Evolutionary conservation across 257 asterid genomes (phyloP), one percentile per base, ranked within the genome.

Genomic region (Cinchona pubescens): DNA sequence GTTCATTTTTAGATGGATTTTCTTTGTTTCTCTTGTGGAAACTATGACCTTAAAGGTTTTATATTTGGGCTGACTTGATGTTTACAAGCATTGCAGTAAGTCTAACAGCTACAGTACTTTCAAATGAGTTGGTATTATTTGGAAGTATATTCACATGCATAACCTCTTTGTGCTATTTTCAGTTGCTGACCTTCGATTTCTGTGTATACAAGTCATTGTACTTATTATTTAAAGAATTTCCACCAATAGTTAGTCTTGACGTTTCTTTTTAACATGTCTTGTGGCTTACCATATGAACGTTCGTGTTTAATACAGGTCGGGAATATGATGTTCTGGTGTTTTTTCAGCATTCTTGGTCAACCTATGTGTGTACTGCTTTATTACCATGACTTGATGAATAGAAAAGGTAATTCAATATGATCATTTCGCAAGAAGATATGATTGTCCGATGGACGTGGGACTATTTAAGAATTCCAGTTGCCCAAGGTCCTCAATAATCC

Each of bases 281-380:
- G 18, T 12, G 37, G 19, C 64, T 59, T 60, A 8, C 6, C 46
- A 13, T 19, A 53, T 21, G 4, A 37, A 38, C 53, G 3, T 42
- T 37, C 18, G 29, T 53, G 48, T 2, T 67, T 55, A 74, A 42
- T 51, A 67, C 92, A 95, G 99, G 98, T 95, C 83, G 99, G 99
- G 67, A 95, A 95, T 81, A 95, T 90, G 96, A 78, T 88, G 76
- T 95, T 95, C 82, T 95, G 98, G 99, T 95, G 94, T 75, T 87
- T 72, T 56, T 95, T 95, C 86, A 81, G 99, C 71, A 90, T 92
- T 81, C 76, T 92, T 19, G 99, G 99, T 48, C 99, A 95, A 85
- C 99, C 99, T 0, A 95, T 89, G 98, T 86, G 93, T 27, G 82
- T 92, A 71, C 82, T 95, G 82, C 89, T 95, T 30, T 92, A 95